Base-by-base conservation (phyloP, 1,284 basidiomycete species). In the Sanghuangporus sanghuang region DNA sequence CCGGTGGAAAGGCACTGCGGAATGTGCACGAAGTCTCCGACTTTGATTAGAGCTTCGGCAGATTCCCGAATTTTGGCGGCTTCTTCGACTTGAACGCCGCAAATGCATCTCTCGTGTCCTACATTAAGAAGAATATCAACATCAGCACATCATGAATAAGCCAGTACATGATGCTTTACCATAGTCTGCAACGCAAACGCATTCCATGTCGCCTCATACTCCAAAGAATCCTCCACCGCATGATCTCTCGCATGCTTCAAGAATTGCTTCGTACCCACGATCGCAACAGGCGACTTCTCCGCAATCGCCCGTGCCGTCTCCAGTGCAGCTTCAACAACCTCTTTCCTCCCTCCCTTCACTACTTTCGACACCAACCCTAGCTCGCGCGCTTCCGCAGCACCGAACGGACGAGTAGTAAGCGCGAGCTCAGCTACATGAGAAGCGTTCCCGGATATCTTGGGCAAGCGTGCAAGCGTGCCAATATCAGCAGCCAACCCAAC, bases 401-500 rank as follows among this genome's bases (percentile, higher is more conserved):
- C 77, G 73, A 98, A 98, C 38, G 78, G 75, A 6, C 92, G 80
- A 0, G 85, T 89, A 0, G 93, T 93, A 70, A 92, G 86, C 0
- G 91, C 89, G 8, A 96, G 79, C 74, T 98, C 95, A 59, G 86
- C 79, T 0, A 87, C 78, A n/a, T 91, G 78, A 6, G 90, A 92
- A 40, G 86, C 83, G 75, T 95, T 96, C 0, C 87, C 92, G 0
- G 86, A 84, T 52, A 92, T 81, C 72, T 94, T 93, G 0, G 92
- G 93, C 36, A 96, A 79, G 46, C 90, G 86, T 39, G 95, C 92
- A 14, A 98, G 82, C 0, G 93, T 90, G 2, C 95, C 95, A 56
- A 96, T 89, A 73, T 97, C 95, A 1, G 95, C 92, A 2, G 95
- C 94, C 0, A 97, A 79, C 0, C 93, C 95, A 7, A 95, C 85